phyloP scores from a whole-genome alignment of 805 yeast species.

The Metschnikowia sp. region DNA sequence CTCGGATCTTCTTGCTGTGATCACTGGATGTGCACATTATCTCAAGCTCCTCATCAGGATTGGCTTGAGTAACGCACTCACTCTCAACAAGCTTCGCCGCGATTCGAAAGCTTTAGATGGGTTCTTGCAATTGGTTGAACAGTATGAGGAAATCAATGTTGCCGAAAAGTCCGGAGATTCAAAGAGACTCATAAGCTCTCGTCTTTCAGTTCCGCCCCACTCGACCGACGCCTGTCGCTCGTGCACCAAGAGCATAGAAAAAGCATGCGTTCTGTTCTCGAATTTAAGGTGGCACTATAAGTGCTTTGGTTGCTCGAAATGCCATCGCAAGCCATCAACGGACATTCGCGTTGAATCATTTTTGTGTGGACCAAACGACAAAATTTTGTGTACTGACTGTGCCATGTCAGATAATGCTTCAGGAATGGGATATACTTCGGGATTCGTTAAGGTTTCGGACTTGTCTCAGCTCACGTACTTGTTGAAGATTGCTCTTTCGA shows the following conservation, averaged over 20 bases:
- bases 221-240: constrained; percentile 73
- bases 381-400: constrained; percentile 62
- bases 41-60: constrained; percentile 78
- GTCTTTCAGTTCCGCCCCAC: constrained; percentile 48
- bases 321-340: constrained; percentile 36
- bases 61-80: constrained; percentile 76
- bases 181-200: constrained; percentile 9
- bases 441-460: constrained; percentile 62
- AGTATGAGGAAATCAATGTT: constrained; percentile 21
- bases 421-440: constrained; percentile 29
- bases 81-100: constrained; percentile 53
- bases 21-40: constrained; percentile 90
- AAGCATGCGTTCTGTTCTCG: constrained; percentile 61
- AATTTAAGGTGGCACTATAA: constrained; percentile 77
- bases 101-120: constrained; percentile 60
- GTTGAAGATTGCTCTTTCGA: constrained; percentile 76
- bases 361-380: constrained; percentile 16
- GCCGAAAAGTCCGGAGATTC: constrained; percentile 11
- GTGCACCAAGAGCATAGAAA: constrained; percentile 80
- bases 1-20: constrained; percentile 70
- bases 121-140: constrained; percentile 54
- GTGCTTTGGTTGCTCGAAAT: constrained; percentile 67
- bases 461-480: constrained; percentile 73
- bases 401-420: constrained; percentile 39
- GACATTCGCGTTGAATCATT: constrained; percentile 15